Evolutionary conservation across 2,329 filamentous ascomycete species (phyloP).

Genomic region (Akanthomyces uredinophilus): DNA sequence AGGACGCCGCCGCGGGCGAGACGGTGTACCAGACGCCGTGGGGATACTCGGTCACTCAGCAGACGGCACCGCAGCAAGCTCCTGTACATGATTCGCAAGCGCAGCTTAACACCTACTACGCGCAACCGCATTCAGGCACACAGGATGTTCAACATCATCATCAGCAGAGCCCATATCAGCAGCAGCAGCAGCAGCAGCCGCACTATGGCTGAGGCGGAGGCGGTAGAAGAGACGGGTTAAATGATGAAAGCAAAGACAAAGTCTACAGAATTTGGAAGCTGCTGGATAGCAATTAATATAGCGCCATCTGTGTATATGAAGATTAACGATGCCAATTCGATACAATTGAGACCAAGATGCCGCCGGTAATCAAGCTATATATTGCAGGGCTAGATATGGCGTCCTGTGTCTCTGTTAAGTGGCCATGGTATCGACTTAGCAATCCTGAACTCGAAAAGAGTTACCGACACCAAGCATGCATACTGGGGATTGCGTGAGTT

Average conservation of each 20-base stretch:
- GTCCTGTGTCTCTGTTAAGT: too few relatives aligned
- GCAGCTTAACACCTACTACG: slow-evolving; percentile 1
- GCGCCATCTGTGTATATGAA: too few relatives aligned
- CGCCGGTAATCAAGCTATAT: too few relatives aligned
- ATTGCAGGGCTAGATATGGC: too few relatives aligned
- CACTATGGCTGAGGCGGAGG: slow-evolving; percentile 5
- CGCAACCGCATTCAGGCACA: not conserved
- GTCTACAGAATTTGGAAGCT: too few relatives aligned
- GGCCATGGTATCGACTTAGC: too few relatives aligned
- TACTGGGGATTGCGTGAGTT: too few relatives aligned
- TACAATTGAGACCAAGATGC: too few relatives aligned
- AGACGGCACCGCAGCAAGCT: not conserved
- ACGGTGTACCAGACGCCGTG: slow-evolving; percentile 13
- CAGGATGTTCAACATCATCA: not conserved
- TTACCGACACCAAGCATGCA: too few relatives aligned
- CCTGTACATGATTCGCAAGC: not conserved
- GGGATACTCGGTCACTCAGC: slow-evolving; percentile 4
- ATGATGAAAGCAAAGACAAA: not conserved
- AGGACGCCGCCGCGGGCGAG: not conserved
- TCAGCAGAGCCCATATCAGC: not conserved
- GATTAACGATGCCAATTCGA: too few relatives aligned
- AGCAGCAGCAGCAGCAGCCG: not conserved
- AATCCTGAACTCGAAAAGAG: too few relatives aligned
- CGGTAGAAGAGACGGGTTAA: not conserved
- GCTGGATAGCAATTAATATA: too few relatives aligned